phyloP scores from a whole-genome alignment of 768 basidiomycete species.

The Mycena metata region DNA sequence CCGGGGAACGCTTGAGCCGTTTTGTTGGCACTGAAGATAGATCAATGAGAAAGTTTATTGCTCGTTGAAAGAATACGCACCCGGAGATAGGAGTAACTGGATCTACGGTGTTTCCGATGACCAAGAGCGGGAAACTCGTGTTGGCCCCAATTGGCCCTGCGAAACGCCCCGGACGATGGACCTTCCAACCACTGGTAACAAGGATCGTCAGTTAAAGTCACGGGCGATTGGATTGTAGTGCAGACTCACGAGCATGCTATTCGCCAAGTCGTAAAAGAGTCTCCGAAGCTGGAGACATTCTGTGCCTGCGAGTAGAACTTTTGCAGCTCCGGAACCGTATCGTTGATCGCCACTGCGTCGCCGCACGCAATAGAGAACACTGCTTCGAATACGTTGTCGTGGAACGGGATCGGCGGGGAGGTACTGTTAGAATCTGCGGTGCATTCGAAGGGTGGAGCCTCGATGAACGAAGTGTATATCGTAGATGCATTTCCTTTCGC shows the following conservation, averaged over 20 bases:
- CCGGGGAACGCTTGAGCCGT: neutral
- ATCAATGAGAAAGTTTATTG: neutral
- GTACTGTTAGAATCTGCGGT: constrained; percentile 37
- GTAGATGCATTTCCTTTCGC: constrained; percentile 47
- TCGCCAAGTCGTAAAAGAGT: constrained; percentile 5
- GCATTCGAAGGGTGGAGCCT: constrained; percentile 46
- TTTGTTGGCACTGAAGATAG: neutral
- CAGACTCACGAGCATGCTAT: constrained; percentile 7
- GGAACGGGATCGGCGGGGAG: neutral
- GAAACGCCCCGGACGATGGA: constrained; percentile 27
- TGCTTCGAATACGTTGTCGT: constrained; percentile 5
- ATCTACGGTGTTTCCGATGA: constrained; percentile 43
- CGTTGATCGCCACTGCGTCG: constrained; percentile 4
- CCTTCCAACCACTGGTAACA: constrained; percentile 12
- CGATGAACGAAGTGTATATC: constrained; percentile 39
- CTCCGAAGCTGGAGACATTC: constrained; percentile 16
- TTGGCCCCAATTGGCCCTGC: constrained; percentile 47
- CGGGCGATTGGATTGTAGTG: neutral
- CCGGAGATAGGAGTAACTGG: constrained; percentile 28
- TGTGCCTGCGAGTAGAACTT: constrained; percentile 3
- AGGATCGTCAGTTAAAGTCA: neutral
- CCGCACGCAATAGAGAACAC: constrained; percentile 14
- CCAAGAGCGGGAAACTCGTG: constrained; percentile 49
- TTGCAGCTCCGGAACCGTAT: constrained; percentile 4
- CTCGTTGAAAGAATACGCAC: constrained; percentile 3